Evolutionary conservation across 148 eudicot genomes (phyloP), one percentile per base, ranked within the genome.

Genomic region (Dysphania ambrosioides): DNA sequence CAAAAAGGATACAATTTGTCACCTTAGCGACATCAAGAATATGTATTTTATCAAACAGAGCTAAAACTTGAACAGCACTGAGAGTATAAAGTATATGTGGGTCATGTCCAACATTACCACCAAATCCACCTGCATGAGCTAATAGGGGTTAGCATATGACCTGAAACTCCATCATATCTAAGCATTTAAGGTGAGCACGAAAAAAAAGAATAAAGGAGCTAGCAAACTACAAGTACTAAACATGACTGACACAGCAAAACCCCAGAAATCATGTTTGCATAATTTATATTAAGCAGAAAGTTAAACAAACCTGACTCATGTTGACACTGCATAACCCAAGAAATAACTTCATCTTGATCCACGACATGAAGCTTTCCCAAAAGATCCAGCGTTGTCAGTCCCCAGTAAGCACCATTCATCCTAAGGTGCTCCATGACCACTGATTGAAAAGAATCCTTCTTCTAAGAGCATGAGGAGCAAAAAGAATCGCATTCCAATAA

Each of bases 341-440:
- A 83, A 71, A 92, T 76, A 66, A 95, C 87, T 78, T 92, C 92
- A 35, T 90, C 91, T 73, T 85, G 72, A 83, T 92, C 87, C 41
- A 90, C 93, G 24, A 67, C 79, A 42, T 78, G 79, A 81, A 92
- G 88, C 86, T 92, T 95, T 47, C 96, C 92, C 71, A 95, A 79
- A 51, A 95, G 85, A 84, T 95, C 93, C 51, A 95, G 85, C 42
- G 98, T 82, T 13, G 91, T 87, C 80, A 95, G 85, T 71, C 98
- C 98, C 98, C 98, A 95, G 41, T 95, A 95, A 29, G 97, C 98
- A 62, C 98, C 98, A 80, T 88, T 92, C 74, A 95, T 77, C 66
- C 93, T 81, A 23, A 90, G 86, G 76, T 95, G 98, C 82, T 92
- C 96, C 89, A 87, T 90, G 47, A 88, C 86, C 69, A 92, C 92